phyloP scores from a whole-genome alignment of 306 rosid species.

The Mucuna pruriens region DNA sequence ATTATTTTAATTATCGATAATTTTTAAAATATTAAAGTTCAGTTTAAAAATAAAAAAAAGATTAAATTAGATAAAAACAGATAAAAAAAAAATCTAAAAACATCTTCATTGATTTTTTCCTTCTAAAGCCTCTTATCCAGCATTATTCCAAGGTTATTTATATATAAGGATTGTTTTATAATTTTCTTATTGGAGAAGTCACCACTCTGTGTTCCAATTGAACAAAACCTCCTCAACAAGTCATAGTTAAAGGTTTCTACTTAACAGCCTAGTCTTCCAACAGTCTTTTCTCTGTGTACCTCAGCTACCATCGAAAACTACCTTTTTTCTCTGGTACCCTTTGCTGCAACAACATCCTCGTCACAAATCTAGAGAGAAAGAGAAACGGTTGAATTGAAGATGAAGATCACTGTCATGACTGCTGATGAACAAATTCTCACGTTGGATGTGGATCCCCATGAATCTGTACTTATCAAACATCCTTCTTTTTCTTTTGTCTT shows the following conservation, averaged over 20 bases:
- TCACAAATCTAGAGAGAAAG: constrained; percentile 28
- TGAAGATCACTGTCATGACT: constrained; percentile 96
- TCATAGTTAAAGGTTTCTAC: background rate
- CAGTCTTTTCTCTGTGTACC: background rate
- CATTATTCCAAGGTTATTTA: too few relatives aligned
- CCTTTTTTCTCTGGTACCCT: background rate
- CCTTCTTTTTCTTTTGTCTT: background rate
- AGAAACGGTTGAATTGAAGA: constrained; percentile 19
- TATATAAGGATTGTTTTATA: background rate
- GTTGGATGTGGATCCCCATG: constrained; percentile 88
- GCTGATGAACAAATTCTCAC: constrained; percentile 78
- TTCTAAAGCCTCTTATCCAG: too few relatives aligned
- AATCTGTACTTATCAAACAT: constrained; percentile 67
- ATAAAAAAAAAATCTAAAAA: too few relatives aligned
- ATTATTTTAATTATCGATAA: too few relatives aligned
- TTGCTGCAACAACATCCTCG: background rate
- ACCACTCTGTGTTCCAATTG: background rate
- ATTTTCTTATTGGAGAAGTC: background rate
- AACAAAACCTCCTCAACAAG: background rate
- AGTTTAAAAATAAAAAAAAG: too few relatives aligned
- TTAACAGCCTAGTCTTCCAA: background rate
- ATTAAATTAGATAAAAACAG: too few relatives aligned
- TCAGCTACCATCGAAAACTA: background rate
- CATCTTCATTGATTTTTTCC: too few relatives aligned
- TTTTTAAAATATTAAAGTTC: too few relatives aligned